phyloP scores from a whole-genome alignment of 306 rosid genomes.

The Lotus japonicus region DNA sequence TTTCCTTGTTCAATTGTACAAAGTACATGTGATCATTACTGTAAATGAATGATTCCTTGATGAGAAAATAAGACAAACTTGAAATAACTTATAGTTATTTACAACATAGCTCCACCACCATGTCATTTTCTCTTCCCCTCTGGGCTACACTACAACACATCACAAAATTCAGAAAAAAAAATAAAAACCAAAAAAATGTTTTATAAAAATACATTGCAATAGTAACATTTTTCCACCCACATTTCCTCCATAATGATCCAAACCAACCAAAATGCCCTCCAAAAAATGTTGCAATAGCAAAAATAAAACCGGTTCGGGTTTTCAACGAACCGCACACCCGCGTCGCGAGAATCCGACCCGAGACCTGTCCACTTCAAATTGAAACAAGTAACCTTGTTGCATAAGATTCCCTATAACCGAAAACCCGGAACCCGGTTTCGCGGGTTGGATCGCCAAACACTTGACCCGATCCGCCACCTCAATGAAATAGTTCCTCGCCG shows the following conservation, averaged over 20 bases:
- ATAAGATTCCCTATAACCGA: slow-evolving; percentile 76
- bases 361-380: slow-evolving; percentile 53
- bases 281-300: not conserved
- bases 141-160: not conserved
- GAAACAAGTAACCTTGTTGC: slow-evolving; percentile 80
- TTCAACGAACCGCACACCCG: slow-evolving; percentile 56
- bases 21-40: not conserved
- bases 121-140: not conserved
- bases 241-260: too few relatives aligned
- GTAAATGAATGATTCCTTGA: not conserved
- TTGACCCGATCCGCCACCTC: slow-evolving; percentile 41
- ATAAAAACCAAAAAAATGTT: not conserved
- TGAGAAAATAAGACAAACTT: not conserved
- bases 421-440: slow-evolving; percentile 39
- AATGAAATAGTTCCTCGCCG: slow-evolving; percentile 52
- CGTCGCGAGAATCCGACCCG: slow-evolving; percentile 75
- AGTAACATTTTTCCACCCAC: not conserved
- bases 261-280: not conserved
- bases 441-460: slow-evolving; percentile 68
- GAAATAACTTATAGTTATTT: not conserved
- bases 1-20: not conserved
- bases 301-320: slow-evolving; percentile 7
- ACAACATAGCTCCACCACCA: not conserved
- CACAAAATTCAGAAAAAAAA: not conserved
- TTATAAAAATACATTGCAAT: not conserved